phyloP scores from a whole-genome alignment of 192 early-diverging fungal species.

The Podila horticola region DNA sequence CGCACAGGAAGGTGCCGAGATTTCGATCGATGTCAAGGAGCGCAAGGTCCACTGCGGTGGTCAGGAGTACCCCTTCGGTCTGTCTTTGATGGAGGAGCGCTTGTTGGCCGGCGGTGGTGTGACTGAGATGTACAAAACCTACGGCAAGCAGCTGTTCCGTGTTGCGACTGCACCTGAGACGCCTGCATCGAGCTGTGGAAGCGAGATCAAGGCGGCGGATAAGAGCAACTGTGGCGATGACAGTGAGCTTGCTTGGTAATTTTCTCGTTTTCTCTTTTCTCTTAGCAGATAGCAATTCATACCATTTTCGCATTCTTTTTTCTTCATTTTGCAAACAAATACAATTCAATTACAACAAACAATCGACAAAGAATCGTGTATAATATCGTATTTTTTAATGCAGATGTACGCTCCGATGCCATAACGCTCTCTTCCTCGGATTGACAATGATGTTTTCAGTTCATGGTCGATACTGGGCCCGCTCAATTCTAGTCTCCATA shows the following conservation, averaged over 20 bases:
- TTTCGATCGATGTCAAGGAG: conserved; percentile 73
- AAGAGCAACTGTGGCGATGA: conserved; percentile 49
- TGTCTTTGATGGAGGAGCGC: conserved; percentile 80
- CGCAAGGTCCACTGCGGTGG: conserved; percentile 71
- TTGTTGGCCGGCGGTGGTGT: conserved; percentile 79
- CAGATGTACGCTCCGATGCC: too few relatives aligned
- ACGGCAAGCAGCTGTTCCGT: conserved; percentile 78
- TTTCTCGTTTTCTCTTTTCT: conserved; percentile 1
- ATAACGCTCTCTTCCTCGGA: too few relatives aligned
- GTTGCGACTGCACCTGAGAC: conserved; percentile 71
- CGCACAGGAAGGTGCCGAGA: conserved; percentile 77
- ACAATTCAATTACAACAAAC: not conserved
- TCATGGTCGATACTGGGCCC: too few relatives aligned
- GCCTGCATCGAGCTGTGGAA: conserved; percentile 26
- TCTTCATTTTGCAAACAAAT: not conserved
- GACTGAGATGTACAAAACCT: conserved; percentile 84
- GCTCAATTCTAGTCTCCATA: too few relatives aligned
- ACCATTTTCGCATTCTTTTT: conserved; percentile 2
- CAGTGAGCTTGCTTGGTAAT: conserved; percentile 48
- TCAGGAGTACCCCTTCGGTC: conserved; percentile 67
- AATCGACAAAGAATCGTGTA: not conserved
- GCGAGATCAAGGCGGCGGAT: conserved; percentile 27
- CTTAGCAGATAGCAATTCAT: not conserved
- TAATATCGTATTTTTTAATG: too few relatives aligned
- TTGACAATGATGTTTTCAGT: too few relatives aligned